phyloP scores from a whole-genome alignment of 805 yeast genomes.

The Saccharomyces eubayanus region DNA sequence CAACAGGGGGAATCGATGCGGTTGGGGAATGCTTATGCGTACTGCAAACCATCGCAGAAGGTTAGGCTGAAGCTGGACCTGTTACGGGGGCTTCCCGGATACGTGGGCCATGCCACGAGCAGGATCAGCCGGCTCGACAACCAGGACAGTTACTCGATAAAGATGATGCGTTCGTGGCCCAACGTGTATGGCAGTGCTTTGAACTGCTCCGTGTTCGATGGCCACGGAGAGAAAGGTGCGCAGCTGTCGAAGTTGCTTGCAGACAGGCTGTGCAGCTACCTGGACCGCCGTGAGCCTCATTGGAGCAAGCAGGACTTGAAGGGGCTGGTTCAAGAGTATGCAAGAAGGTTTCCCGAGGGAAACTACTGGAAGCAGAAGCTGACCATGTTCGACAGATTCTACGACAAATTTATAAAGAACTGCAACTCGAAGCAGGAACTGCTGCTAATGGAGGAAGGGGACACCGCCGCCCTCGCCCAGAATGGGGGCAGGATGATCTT shows the following conservation, averaged over 20 bases:
- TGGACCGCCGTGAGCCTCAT: not conserved
- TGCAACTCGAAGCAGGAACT: slow-evolving; percentile 32
- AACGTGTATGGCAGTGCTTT: slow-evolving; percentile 38
- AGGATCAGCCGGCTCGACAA: slow-evolving; percentile 70
- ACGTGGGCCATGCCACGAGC: slow-evolving; percentile 66
- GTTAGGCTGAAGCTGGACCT: not conserved
- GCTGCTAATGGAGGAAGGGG: slow-evolving; percentile 18
- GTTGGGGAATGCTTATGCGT: not conserved
- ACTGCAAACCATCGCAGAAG: not conserved
- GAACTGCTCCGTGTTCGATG: slow-evolving; percentile 76
- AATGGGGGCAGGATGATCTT: slow-evolving; percentile 30
- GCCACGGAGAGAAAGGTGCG: slow-evolving; percentile 77
- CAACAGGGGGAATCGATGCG: not conserved
- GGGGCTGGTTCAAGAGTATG: not conserved
- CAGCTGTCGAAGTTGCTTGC: slow-evolving; percentile 43
- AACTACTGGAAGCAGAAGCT: slow-evolving; percentile 83
- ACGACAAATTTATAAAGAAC: slow-evolving; percentile 29
- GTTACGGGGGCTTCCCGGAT: slow-evolving; percentile 25
- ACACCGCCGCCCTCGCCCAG: slow-evolving; percentile 4
- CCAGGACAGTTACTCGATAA: slow-evolving; percentile 73
- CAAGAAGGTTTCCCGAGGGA: slow-evolving; percentile 35
- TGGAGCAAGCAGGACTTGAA: not conserved
- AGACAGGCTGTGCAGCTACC: slow-evolving; percentile 1
- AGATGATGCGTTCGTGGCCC: slow-evolving; percentile 39
- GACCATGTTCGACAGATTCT: slow-evolving; percentile 21